Conservation (phyloP, 371 early-diverging fungal genomes). For the Mucor circinelloides region DNA sequence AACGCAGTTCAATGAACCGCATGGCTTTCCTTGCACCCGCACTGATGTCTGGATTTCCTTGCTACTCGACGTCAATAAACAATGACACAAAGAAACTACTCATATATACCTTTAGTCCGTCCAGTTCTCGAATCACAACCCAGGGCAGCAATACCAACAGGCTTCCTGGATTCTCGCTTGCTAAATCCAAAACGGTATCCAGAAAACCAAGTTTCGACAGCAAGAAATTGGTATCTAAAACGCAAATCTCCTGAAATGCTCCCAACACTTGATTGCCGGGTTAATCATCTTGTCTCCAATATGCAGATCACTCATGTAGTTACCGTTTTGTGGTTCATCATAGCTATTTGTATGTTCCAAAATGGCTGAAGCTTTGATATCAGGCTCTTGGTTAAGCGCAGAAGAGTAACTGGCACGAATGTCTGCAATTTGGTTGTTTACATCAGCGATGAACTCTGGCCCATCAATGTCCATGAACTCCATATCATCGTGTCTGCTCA, state of each 20-base stretch:
- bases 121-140: conserved; percentile 44
- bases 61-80: background rate
- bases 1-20: conserved; percentile 29
- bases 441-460: conserved; percentile 36
- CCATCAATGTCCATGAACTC: conserved; percentile 48
- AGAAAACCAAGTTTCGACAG: conserved; percentile 41
- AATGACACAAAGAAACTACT: too few species aligned
- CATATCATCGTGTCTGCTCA: background rate
- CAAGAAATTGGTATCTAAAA: conserved; percentile 47
- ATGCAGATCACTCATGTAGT: background rate
- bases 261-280: background rate
- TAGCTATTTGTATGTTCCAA: background rate
- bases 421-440: conserved; percentile 33
- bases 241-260: conserved; percentile 20
- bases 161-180: conserved; percentile 25
- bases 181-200: conserved; percentile 19
- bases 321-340: background rate
- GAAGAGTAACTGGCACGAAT: conserved; percentile 18
- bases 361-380: background rate
- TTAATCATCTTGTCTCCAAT: background rate
- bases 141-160: conserved; percentile 40
- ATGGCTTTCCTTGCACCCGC: conserved; percentile 35
- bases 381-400: background rate
- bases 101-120: conserved; percentile 32
- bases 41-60: background rate